Evolutionary conservation across 768 basidiomycete genomes (phyloP), one percentile per base, ranked within the genome.

Genomic region (Leucocoprinus sp.): DNA sequence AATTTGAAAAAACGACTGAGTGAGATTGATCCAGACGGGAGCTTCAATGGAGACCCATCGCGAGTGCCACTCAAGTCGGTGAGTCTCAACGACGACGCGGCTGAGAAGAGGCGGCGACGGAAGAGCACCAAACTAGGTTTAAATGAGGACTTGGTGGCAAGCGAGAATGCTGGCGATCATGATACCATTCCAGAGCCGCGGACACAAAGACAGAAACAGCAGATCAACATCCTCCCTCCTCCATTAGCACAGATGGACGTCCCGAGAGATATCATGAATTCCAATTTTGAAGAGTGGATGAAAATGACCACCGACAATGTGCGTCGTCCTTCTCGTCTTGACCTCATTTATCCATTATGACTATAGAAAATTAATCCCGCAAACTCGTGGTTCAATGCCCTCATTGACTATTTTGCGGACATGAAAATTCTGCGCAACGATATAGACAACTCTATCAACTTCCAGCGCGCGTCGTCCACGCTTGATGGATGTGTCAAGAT

Each of bases 231-330:
- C 19, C 76, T 83, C 2, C 73, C 74, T 27, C 70, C 78, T 28
- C 72, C 77, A 6, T 78, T 78, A 2, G 61, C n/a, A n/a, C n/a
- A 65, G 1, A 75, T 80, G 21, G 73, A 81, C 34, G 76, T 83
- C 15, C 73, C 84, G 0, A 64, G 83, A 53, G 88, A 93, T 52
- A 76, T 92, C n/a, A 88, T 89, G 78, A 89, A 74, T 64, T 84
- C 82, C 29, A 96, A 93, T 55, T 96, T 84, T 57, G 96, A 99
- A 61, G 93, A 98, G 64, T 98, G 96, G 96, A 98, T 99, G 95
- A 98, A 98, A 71, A 82, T 98, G 82, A 93, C 93, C 1, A 98
- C 95, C 2, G 95, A 98, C 60, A 98, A 98, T 64, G 96, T 97
- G 60, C 55, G 80, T 69, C 21, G 18, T 49, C 27, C 60, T 29